phyloP scores from a whole-genome alignment of 139 green algal species.

The Marvania coccoides region DNA sequence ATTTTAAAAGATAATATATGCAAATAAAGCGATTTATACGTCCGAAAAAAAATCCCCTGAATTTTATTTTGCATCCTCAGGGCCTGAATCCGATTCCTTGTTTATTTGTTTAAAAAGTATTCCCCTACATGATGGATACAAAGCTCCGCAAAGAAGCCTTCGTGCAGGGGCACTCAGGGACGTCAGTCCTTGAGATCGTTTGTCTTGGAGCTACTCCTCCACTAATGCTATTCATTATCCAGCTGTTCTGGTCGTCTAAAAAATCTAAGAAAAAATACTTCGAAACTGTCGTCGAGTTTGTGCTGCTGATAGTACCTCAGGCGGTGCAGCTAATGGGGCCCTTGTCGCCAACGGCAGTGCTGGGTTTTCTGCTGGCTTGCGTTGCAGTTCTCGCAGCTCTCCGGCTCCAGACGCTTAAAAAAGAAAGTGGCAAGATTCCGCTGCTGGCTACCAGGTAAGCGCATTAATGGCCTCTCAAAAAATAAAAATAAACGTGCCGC shows the following conservation, averaged over 20 bases:
- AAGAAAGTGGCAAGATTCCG: background rate
- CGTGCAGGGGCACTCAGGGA: slow-evolving; percentile 42
- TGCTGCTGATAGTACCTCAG: background rate
- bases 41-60: too few species aligned
- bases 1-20: background rate
- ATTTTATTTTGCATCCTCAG: too few species aligned
- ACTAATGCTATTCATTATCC: slow-evolving; percentile 17
- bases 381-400: background rate
- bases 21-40: too few species aligned
- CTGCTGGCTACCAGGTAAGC: background rate
- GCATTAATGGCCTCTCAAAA: background rate
- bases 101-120: too few species aligned
- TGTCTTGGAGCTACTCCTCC: slow-evolving; percentile 19
- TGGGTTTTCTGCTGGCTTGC: background rate
- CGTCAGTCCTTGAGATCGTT: slow-evolving; percentile 40
- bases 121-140: background rate
- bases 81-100: too few species aligned
- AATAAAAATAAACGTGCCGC: background rate
- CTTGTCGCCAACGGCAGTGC: background rate
- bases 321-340: background rate
- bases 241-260: background rate
- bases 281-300: background rate
- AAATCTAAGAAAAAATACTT: background rate
- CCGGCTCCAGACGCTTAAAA: background rate
- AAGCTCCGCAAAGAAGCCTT: slow-evolving; percentile 51